A percentile compares a stretch with the other conserved stretches of the same genome.
Conservation (phyloP, 2,329 filamentous ascomycete species). For the Eurotiales sp. region DNA sequence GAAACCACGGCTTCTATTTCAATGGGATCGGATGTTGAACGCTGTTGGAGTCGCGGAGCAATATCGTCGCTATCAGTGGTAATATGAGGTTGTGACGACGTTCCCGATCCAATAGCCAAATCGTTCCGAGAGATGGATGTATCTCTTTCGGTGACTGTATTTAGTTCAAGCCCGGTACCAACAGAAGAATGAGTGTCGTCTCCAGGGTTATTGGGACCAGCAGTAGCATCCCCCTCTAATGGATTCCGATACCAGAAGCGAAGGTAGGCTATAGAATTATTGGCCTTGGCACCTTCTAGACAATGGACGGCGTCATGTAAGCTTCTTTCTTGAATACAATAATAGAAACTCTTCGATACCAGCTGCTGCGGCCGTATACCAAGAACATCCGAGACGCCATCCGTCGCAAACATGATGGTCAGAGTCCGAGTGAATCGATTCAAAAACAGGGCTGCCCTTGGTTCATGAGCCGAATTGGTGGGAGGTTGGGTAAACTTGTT, state of each 20-base stretch:
- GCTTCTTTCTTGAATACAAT: constrained; percentile 76
- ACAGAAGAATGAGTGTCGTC: too few species aligned
- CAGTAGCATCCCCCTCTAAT: constrained; percentile 47
- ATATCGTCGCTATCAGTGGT: too few species aligned
- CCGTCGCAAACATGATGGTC: constrained; percentile 82
- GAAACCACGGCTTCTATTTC: constrained; percentile 81
- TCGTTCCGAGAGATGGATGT: too few species aligned
- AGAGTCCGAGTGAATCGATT: constrained; percentile 81
- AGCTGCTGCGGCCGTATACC: constrained; percentile 67
- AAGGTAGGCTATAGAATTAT: constrained; percentile 86
- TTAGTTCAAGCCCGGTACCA: too few species aligned
- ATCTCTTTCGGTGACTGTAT: too few species aligned
- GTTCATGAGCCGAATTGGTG: constrained; percentile 65
- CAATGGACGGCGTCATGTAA: constrained; percentile 72
- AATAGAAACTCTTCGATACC: constrained; percentile 77
- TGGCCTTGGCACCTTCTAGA: constrained; percentile 80
- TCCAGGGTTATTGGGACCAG: too few species aligned
- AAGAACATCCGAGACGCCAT: constrained; percentile 69
- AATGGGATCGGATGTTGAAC: constrained; percentile 32
- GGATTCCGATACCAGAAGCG: constrained; percentile 82
- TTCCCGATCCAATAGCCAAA: not conserved
- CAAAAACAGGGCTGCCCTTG: constrained; percentile 76
- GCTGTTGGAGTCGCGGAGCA: not conserved
- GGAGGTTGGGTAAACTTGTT: constrained; percentile 61
- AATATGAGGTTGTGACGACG: not conserved